Evolutionary conservation across 805 yeast species (phyloP).

Genomic region (Ogataea nonfermentans): DNA sequence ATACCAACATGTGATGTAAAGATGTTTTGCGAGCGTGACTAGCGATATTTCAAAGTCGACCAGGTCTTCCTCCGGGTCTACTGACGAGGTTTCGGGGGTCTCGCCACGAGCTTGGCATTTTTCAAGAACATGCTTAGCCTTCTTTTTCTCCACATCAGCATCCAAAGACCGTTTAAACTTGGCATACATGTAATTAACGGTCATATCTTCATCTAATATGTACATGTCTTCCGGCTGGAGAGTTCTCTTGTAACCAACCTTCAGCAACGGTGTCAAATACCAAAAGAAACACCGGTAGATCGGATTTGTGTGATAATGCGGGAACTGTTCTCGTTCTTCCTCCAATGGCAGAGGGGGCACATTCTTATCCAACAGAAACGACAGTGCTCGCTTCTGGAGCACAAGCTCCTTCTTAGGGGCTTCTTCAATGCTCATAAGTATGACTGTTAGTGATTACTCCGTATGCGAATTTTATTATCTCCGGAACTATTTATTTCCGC

Average conservation of each 20-base stretch:
- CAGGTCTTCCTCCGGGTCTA: slow-evolving; percentile 20
- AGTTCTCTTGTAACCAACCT: slow-evolving; percentile 70
- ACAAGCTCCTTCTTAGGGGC: slow-evolving; percentile 5
- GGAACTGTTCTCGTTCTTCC: slow-evolving; percentile 51
- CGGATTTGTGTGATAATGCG: slow-evolving; percentile 42
- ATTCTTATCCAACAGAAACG: slow-evolving; percentile 47
- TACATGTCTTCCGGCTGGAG: slow-evolving; percentile 63
- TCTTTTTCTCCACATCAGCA: slow-evolving; percentile 31
- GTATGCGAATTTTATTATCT: no score
- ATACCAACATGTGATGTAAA: slow-evolving; percentile 48
- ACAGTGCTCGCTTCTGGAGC: slow-evolving; percentile 47
- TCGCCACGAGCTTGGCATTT: slow-evolving; percentile 31
- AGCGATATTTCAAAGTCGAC: slow-evolving; percentile 28
- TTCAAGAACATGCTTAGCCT: slow-evolving; percentile 25
- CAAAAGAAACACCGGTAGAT: slow-evolving; percentile 52
- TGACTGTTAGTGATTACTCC: no score
- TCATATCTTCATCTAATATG: slow-evolving; percentile 41
- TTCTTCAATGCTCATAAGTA: slow-evolving; percentile 3
- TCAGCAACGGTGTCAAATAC: slow-evolving; percentile 67
- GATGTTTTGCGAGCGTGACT: slow-evolving; percentile 33
- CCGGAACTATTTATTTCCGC: background rate
- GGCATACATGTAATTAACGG: slow-evolving; percentile 40
- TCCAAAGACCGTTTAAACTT: slow-evolving; percentile 38
- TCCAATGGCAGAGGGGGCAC: slow-evolving; percentile 50
- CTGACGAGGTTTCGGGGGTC: slow-evolving; percentile 20